Base-by-base conservation (phyloP, 2,329 filamentous ascomycete species). In the Trichoderma sp. region DNA sequence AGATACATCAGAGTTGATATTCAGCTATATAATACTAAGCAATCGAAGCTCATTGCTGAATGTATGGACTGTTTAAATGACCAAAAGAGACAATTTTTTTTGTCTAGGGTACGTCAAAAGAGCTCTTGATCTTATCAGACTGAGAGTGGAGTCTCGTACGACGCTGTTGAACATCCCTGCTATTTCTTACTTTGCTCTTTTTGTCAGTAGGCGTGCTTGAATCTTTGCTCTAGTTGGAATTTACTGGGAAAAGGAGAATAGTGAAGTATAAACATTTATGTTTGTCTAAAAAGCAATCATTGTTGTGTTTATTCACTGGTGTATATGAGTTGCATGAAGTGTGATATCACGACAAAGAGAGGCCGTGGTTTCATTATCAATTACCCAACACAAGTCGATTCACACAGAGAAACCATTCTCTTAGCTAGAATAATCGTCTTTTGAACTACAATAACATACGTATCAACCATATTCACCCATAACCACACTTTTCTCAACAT, bases 341-440 rank as follows among this genome's bases (percentile, higher is more conserved):
- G 39, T 43, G 6, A n/a, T 17, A n/a, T n/a, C 15, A 43, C 17
- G 39, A n/a, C 7, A 43, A 9, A n/a, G 39, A n/a, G 15, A n/a
- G 3, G 7, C 0, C 0, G 1, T 9, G 39, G 3, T 20, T 20
- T 47, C 2, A 20, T 47, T 20, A 1, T 47, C n/a, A 6, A 0
- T 1, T 12, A 6, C 9, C 4, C 2, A 47, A 20, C 8, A 47
- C 2, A 47, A 20, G n/a, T 47, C 9, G 4, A 20, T 47, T 20
- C 9, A 6, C 17, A 20, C 17, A 12, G 5, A 6, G 8, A 47
- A 20, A 20, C 1, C 1, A 20, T 11, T 47, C 4, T 12, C 43
- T n/a, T 47, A 7, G 0, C 36, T 8, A 43, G 6, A n/a, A 1
- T 17, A 0, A 47, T 20, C 4, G 8, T 47, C 8, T 47, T 20